Evolutionary conservation across 345 rosid species (phyloP).

Genomic region (Citrus maxima): DNA sequence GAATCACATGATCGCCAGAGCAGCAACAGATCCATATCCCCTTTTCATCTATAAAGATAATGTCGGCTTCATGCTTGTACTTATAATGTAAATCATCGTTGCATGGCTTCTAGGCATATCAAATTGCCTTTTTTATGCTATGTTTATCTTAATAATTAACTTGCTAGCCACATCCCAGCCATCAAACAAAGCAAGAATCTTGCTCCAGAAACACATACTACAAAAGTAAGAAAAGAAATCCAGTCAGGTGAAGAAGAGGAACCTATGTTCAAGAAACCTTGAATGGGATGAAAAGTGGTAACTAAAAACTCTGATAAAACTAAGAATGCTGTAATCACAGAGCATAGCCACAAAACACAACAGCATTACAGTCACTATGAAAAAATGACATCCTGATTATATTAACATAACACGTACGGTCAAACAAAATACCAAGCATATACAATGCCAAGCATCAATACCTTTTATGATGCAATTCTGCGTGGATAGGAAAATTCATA

Average conservation of each 20-base stretch:
- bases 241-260: background rate
- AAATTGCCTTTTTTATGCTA: background rate
- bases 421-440: background rate
- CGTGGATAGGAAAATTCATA: background rate
- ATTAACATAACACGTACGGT: background rate
- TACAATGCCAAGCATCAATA: background rate
- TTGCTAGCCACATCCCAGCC: background rate
- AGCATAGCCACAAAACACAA: background rate
- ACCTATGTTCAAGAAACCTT: background rate
- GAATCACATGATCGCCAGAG: background rate
- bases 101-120: background rate
- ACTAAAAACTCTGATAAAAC: background rate
- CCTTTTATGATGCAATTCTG: background rate
- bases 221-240: background rate
- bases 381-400: background rate
- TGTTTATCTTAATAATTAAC: background rate
- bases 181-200: background rate
- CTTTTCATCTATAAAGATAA: background rate
- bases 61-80: background rate
- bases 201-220: background rate
- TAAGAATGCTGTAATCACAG: background rate
- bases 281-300: background rate
- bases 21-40: background rate
- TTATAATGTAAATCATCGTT: background rate
- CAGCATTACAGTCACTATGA: background rate